Conservation (phyloP, 306 rosid genomes). For the Lotus japonicus region DNA sequence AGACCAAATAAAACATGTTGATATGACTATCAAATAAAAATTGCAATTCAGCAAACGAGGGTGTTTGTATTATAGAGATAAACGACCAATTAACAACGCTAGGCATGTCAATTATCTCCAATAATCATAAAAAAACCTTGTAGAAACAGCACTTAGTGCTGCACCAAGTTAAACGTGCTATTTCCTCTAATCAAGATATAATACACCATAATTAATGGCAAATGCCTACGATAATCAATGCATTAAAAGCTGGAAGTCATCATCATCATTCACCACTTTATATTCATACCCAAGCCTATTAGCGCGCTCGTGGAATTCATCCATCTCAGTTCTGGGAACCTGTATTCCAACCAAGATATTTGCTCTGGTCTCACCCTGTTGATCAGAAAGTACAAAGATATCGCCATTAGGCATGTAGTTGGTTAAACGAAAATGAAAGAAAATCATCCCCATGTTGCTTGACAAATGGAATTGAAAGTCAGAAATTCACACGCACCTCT, state of each 20-base stretch:
- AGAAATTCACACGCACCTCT: slow-evolving; percentile 39
- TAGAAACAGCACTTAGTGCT: too few relatives aligned
- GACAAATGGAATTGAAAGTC: background rate
- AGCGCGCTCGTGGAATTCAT: slow-evolving; percentile 51
- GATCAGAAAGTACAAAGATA: background rate
- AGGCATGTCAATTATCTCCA: too few relatives aligned
- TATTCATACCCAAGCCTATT: slow-evolving; percentile 61
- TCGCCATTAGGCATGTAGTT: background rate
- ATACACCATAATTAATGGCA: background rate
- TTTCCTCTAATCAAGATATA: slow-evolving; percentile 9
- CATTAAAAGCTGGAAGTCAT: slow-evolving; percentile 69
- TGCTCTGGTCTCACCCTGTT: slow-evolving; percentile 88
- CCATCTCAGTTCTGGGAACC: slow-evolving; percentile 48
- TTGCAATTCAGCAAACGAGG: too few relatives aligned
- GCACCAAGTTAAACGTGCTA: background rate
- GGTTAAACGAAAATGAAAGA: background rate
- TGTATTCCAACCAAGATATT: slow-evolving; percentile 85
- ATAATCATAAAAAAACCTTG: too few relatives aligned
- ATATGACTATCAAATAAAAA: too few relatives aligned
- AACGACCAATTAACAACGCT: too few relatives aligned
- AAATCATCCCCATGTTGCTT: background rate
- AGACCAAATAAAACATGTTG: too few relatives aligned
- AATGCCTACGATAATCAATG: slow-evolving; percentile 28
- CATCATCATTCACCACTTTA: slow-evolving; percentile 54
- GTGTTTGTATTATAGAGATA: too few relatives aligned